These are phyloP conservation scores for Acorus gramineus DNA, from an alignment of 106 monocot species.

Conservation along the genomic window DNA sequence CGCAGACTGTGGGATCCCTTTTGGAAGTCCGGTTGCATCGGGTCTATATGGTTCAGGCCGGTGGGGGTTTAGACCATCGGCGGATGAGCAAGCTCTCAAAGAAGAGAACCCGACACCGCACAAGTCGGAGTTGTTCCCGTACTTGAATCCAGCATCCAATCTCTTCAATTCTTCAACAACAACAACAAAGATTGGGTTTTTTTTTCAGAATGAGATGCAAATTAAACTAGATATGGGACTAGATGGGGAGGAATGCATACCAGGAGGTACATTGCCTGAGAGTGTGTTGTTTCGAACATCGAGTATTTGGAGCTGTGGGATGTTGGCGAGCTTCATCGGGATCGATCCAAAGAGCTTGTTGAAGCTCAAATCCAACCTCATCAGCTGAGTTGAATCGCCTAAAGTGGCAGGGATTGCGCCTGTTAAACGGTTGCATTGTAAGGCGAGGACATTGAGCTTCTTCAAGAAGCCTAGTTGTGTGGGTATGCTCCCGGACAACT, in stretches of 20 bases:
- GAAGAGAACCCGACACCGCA: slow-evolving; percentile 51
- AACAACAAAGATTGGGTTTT: background rate
- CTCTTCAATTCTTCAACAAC: slow-evolving; percentile 40
- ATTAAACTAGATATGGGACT: background rate
- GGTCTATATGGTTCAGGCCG: slow-evolving; percentile 55
- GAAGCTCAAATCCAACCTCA: slow-evolving; percentile 62
- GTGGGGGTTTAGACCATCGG: slow-evolving; percentile 34
- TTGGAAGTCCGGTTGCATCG: slow-evolving; percentile 11
- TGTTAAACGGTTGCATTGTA: slow-evolving; percentile 56
- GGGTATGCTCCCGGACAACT: slow-evolving; percentile 67
- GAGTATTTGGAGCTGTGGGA: slow-evolving; percentile 32
- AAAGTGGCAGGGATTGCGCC: slow-evolving; percentile 86
- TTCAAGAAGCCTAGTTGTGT: slow-evolving; percentile 52
- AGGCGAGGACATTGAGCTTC: slow-evolving; percentile 61
- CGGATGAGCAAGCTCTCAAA: slow-evolving; percentile 42
- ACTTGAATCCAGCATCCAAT: slow-evolving; percentile 46
- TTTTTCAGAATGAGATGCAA: background rate
- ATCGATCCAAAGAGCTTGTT: slow-evolving; percentile 78
- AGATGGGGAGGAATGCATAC: slow-evolving; percentile 16
- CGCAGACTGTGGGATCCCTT: slow-evolving; percentile 1
- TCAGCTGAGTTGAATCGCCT: slow-evolving; percentile 45
- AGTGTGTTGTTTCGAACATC: slow-evolving; percentile 75
- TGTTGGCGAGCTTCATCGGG: slow-evolving; percentile 44
- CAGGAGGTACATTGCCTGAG: slow-evolving; percentile 77
- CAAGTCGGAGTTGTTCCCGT: slow-evolving; percentile 46